Evolutionary conservation across 2,329 filamentous ascomycete genomes (phyloP).

Genomic region (Aspergillus floridensis): DNA sequence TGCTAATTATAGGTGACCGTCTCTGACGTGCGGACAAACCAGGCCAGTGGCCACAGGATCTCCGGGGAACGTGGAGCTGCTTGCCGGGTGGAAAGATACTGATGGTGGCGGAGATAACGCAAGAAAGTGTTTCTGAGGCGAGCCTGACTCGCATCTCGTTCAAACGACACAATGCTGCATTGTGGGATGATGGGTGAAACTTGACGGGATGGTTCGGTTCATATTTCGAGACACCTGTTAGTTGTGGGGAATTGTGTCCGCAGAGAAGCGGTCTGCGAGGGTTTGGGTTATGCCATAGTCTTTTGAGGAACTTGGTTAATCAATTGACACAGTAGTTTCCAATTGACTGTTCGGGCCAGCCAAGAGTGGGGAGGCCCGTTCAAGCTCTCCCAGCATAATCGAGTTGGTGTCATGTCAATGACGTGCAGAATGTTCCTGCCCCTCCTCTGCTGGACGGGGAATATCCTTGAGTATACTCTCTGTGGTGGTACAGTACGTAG

Average conservation of each 20-base stretch:
- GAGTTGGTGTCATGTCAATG: background rate
- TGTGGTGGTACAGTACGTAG: too few species aligned
- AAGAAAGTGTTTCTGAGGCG: too few species aligned
- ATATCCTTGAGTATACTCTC: too few species aligned
- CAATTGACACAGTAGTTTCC: too few species aligned
- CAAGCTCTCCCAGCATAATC: background rate
- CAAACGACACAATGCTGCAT: too few species aligned
- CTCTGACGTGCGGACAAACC: background rate
- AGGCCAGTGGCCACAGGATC: background rate
- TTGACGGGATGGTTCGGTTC: slow-evolving; percentile 1
- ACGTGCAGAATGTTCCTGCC: slow-evolving; percentile 5
- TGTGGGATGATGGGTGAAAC: background rate
- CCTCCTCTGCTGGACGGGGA: background rate
- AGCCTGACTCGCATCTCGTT: too few species aligned
- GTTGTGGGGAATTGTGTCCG: background rate
- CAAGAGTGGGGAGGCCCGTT: slow-evolving; percentile 5
- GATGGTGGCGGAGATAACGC: background rate
- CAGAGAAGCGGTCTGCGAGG: background rate
- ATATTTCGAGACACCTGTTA: background rate
- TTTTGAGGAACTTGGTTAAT: too few species aligned
- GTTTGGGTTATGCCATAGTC: too few species aligned
- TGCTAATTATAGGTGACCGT: too few species aligned
- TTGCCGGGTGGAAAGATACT: background rate
- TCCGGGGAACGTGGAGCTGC: background rate
- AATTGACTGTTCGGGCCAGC: background rate